Conservation (phyloP, 2,329 filamentous ascomycete species). For the Beauveria scarabaeidicola region DNA sequence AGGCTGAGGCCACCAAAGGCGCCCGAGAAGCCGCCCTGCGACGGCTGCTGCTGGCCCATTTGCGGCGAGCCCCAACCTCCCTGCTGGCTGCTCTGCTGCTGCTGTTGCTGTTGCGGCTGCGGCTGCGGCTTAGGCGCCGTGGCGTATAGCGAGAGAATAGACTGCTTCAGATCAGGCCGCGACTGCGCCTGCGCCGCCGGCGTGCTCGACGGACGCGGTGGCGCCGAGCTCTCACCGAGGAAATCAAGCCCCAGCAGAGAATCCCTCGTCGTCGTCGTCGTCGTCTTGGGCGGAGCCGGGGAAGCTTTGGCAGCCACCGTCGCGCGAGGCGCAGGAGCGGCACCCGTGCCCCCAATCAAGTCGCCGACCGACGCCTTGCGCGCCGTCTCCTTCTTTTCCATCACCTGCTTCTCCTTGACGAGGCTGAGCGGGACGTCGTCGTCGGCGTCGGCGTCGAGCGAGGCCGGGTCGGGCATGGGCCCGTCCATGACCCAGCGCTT, state of each 20-base stretch:
- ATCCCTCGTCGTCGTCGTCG: conserved; percentile 70
- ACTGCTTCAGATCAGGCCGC: conserved; percentile 90
- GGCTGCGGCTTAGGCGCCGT: conserved; percentile 71
- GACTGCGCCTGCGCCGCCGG: conserved; percentile 60
- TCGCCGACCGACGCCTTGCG: conserved; percentile 58
- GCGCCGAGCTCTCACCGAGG: conserved; percentile 64
- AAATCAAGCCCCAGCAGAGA: conserved; percentile 91
- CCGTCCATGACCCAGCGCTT: conserved; percentile 99
- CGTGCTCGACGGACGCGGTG: conserved; percentile 77
- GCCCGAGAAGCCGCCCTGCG: conserved; percentile 51
- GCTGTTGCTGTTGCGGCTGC: conserved; percentile 37
- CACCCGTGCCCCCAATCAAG: conserved; percentile 70
- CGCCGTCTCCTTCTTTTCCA: conserved; percentile 46
- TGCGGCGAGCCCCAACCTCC: conserved; percentile 57
- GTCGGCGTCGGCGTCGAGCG: conserved; percentile 73
- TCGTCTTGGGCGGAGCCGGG: conserved; percentile 57
- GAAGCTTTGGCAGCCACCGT: conserved; percentile 42
- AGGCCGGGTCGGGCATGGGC: conserved; percentile 83
- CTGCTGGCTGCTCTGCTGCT: conserved; percentile 45
- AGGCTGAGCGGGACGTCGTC: conserved; percentile 64
- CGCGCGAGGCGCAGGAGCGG: conserved; percentile 50
- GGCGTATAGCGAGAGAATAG: conserved; percentile 90
- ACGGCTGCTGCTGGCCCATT: conserved; percentile 24
- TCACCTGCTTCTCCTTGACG: conserved; percentile 57
- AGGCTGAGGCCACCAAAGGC: conserved; percentile 52